Base-by-base conservation (phyloP, 31 red algal genomes). In the Asparagopsis taxiformis region DNA sequence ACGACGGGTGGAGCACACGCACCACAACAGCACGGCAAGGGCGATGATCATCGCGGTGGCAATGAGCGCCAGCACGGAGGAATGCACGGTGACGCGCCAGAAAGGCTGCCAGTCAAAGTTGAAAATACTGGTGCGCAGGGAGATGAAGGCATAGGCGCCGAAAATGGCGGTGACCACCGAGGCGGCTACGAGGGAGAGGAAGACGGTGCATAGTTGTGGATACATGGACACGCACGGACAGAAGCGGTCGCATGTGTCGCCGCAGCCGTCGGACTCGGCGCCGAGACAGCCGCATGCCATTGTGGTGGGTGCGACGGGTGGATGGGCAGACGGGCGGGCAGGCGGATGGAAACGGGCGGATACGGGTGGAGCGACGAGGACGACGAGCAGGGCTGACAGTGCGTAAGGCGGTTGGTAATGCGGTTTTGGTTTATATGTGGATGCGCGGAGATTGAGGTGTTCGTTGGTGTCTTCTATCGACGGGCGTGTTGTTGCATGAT, bases 211-310 rank as follows among this genome's bases (percentile, higher is more conserved):
- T 17, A 87, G 37, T 1, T 33, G 48, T 1, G 83, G 83, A 38
- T 87, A 87, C 53, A 87, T 87, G 29, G 83, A 76, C 19, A 87
- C 77, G 65, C 83, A 87, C 23, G 83, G 83, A 59, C 83, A 87
- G 65, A 69, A 87, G n/a, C 57, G 62, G 44, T 87, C 72, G 44
- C 83, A 87, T 3, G 26, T 33, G 41, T 72, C 44, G 62, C 64
- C 68, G 43, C 83, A 87, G 16, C 61, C 38, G 25, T 53, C 70
- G 1, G 46, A 31, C 24, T 68, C 58, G 11, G 2, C n/a, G 22
- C 25, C 24, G 37, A 49, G 41, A 38, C 69, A 68, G 22, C 61
- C 49, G 63, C 26, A 62, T 17, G 29, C 58, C 58, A 46, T 46
- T 9, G 41, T 46, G 6, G 41, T 13, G 41, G n/a, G n/a, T n/a